Conservation (phyloP, 2,329 filamentous ascomycete genomes). For the Diaporthe citrichinensis region DNA sequence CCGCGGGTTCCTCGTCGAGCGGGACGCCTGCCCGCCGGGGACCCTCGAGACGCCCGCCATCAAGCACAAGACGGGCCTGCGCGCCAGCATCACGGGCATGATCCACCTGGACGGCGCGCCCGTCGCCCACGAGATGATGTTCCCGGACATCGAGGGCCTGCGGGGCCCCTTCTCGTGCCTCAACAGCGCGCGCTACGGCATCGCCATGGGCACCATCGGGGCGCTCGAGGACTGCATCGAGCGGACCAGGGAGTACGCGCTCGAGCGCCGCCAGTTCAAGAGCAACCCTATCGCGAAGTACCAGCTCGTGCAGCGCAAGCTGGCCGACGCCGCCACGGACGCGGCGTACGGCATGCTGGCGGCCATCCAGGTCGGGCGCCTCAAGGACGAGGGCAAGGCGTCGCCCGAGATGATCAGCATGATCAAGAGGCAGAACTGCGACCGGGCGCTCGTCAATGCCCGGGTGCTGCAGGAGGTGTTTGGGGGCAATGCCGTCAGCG, state of each 20-base stretch:
- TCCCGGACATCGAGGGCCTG: slow-evolving; percentile 89
- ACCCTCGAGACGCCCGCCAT: slow-evolving; percentile 92
- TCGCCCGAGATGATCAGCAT: slow-evolving; percentile 96
- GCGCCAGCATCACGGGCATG: slow-evolving; percentile 97
- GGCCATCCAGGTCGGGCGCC: slow-evolving; percentile 88
- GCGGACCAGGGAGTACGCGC: slow-evolving; percentile 85
- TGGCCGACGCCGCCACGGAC: slow-evolving; percentile 92
- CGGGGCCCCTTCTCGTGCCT: slow-evolving; percentile 92
- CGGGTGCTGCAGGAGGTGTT: slow-evolving; percentile 93
- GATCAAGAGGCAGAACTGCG: slow-evolving; percentile 98
- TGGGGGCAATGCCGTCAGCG: slow-evolving; percentile 97
- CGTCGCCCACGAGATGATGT: slow-evolving; percentile 92
- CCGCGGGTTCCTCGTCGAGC: slow-evolving; percentile 90
- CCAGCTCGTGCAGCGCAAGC: slow-evolving; percentile 97
- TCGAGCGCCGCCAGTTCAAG: slow-evolving; percentile 97
- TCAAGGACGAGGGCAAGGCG: slow-evolving; percentile 91
- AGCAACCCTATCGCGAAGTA: slow-evolving; percentile 95
- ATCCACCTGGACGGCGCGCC: slow-evolving; percentile 94
- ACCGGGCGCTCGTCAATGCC: slow-evolving; percentile 85
- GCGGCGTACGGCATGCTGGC: slow-evolving; percentile 93
- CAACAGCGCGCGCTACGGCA: slow-evolving; percentile 93
- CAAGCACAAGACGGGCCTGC: slow-evolving; percentile 94
- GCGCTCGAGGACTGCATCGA: slow-evolving; percentile 92
- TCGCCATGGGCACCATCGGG: slow-evolving; percentile 93
- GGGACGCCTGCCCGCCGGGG: slow-evolving; percentile 85